Evolutionary conservation across 495 filamentous ascomycete species (phyloP).

Genomic region (Hyaloscypha bicolor): DNA sequence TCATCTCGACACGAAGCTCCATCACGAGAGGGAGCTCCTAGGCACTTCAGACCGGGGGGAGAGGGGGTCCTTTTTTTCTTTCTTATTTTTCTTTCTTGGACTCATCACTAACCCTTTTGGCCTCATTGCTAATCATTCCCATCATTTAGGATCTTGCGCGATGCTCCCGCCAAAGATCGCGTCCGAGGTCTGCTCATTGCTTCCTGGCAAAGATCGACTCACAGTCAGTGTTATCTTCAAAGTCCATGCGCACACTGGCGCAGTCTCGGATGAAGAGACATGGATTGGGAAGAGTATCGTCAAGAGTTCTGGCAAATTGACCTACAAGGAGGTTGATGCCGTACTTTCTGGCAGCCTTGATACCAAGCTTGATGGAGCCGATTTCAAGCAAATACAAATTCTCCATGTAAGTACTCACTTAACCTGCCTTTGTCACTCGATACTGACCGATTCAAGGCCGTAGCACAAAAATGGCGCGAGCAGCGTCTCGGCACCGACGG

Average conservation of each 20-base stretch:
- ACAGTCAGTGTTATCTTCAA: constrained; percentile 92
- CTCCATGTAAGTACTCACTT: constrained; percentile 50
- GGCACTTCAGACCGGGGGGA: no score
- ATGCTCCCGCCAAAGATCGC: constrained; percentile 86
- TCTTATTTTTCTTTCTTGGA: no score
- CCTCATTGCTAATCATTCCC: no score
- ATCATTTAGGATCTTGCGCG: constrained; percentile 55
- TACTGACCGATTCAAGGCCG: constrained; percentile 40
- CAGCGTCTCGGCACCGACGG: constrained; percentile 77
- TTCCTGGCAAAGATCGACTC: constrained; percentile 83
- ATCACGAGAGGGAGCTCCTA: no score
- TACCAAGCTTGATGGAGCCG: constrained; percentile 59
- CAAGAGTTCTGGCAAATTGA: constrained; percentile 83
- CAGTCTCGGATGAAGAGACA: constrained; percentile 75
- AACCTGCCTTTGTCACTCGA: neutral
- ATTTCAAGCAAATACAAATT: constrained; percentile 71
- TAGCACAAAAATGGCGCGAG: constrained; percentile 87
- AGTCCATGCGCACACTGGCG: constrained; percentile 76
- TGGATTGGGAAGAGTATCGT: constrained; percentile 96
- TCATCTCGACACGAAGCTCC: no score
- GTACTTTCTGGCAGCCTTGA: constrained; percentile 64
- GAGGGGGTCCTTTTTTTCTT: no score
- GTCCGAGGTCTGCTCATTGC: constrained; percentile 83
- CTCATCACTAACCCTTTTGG: no score
- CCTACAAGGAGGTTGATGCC: constrained; percentile 82